Evolutionary conservation across 176 grass and related monocot species (phyloP), one percentile per base, ranked within the genome.

Genomic region (Thalia dealbata): DNA sequence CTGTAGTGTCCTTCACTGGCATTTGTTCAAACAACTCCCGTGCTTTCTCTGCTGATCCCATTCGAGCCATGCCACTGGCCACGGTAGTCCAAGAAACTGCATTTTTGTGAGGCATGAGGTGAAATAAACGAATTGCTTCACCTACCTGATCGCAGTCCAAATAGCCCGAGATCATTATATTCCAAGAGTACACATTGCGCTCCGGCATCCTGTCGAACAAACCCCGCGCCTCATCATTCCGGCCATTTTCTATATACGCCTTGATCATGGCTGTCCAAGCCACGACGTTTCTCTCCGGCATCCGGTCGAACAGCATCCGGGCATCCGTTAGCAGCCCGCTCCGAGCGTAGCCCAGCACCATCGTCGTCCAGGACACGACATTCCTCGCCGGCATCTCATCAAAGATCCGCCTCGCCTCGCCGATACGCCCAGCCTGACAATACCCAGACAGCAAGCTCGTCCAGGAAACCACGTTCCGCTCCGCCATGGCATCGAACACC

Each of bases 261-360:
- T 70, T 79, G 18, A 79, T 71, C 67, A 79, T 79, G 27, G 77
- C 77, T 18, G 77, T 79, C 77, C 77, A 79, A 70, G 77, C 52
- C 3, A 79, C 77, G 19, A 79, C 54, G 50, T 71, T 79, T 71
- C 41, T 79, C 32, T 71, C 77, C 22, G 77, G 77, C 77, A 79
- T 79, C 13, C 41, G 52, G 14, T 79, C 52, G 52, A 79, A 79
- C 8, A 79, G 67, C 52, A 71, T n/a, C 7, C 67, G 66, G 12
- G 77, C 77, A 24, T 71, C 67, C 24, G 23, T 16, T 11, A 71
- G 18, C 22, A 46, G 6, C 54, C 77, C 77, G 46, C 11, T 71
- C 38, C 77, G 51, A 21, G 77, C 77, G 14, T 79, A 79, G 7
- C 77, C 77, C 41, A 62, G 22, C 23, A 79, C 52, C 66, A 79